phyloP scores from a whole-genome alignment of 2,329 filamentous ascomycete genomes.

The Annulohypoxylon truncatum region DNA sequence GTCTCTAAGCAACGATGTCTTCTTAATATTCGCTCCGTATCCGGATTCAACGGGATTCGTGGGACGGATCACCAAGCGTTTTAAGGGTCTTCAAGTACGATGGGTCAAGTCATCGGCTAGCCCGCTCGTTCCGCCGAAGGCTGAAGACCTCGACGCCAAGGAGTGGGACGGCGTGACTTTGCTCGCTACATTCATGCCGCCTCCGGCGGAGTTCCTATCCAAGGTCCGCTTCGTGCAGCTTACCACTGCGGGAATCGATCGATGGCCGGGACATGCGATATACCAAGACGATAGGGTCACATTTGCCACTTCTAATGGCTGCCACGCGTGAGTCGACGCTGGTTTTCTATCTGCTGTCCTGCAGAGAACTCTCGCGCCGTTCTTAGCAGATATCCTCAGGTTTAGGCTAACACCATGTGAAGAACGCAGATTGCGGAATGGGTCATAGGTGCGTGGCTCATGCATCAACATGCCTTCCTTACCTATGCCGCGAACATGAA shows the following conservation, averaged over 20 bases:
- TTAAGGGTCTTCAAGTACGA: constrained; percentile 55
- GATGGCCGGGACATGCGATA: constrained; percentile 54
- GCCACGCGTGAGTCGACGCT: constrained; percentile 59
- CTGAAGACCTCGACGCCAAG: constrained; percentile 48
- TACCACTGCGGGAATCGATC: constrained; percentile 57
- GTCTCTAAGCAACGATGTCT: constrained; percentile 52
- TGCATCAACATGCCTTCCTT: constrained; percentile 55
- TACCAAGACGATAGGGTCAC: constrained; percentile 60
- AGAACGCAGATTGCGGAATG: constrained; percentile 68
- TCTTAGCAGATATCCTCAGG: not conserved
- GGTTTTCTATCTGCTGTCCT: not conserved
- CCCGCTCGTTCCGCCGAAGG: constrained; percentile 20
- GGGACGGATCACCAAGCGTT: constrained; percentile 48
- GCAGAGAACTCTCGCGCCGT: too few relatives aligned
- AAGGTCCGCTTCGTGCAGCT: constrained; percentile 60
- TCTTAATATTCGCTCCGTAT: constrained; percentile 54
- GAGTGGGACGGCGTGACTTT: constrained; percentile 57
- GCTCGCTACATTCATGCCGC: constrained; percentile 50
- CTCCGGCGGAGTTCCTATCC: constrained; percentile 48
- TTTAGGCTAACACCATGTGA: not conserved
- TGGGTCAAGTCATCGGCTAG: constrained; percentile 46
- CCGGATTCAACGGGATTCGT: constrained; percentile 52
- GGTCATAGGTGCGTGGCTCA: constrained; percentile 63
- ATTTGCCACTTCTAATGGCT: constrained; percentile 65
- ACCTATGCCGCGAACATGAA: constrained; percentile 30